Conservation (phyloP, 139 green algal genomes). For the Chlorella sp. region DNA sequence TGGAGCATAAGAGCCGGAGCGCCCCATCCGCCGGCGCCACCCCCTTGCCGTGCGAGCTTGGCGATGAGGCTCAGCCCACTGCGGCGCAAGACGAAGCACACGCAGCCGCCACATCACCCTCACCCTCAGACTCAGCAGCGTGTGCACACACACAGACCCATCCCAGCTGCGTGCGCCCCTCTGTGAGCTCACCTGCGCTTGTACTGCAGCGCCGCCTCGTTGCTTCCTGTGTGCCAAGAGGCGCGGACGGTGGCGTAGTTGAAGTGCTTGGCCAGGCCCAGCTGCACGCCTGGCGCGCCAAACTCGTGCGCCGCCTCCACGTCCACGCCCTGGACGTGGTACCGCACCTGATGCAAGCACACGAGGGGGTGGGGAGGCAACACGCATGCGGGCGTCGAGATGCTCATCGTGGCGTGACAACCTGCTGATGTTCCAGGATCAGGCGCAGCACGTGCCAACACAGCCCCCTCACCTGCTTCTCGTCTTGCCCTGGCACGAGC, state of each 20-base stretch:
- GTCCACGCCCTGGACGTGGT: conserved; percentile 29
- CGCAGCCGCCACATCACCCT: no score
- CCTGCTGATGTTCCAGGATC: not conserved
- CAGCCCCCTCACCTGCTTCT: conserved; percentile 27
- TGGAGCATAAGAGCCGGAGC: not conserved
- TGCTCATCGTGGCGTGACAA: no score
- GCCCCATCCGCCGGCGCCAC: not conserved
- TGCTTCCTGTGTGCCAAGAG: conserved; percentile 19
- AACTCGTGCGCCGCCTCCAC: conserved; percentile 41
- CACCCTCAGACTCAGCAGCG: no score
- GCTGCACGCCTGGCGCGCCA: not conserved
- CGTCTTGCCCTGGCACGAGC: conserved; percentile 30
- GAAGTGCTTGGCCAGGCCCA: conserved; percentile 39
- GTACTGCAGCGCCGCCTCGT: conserved; percentile 9
- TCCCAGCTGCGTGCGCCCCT: conserved; percentile 1
- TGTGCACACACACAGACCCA: no score
- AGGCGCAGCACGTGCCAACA: not conserved
- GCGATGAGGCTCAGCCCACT: not conserved
- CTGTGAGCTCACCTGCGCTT: not conserved
- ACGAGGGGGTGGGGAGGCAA: not conserved
- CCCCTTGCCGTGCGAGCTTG: not conserved
- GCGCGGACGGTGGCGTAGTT: conserved; percentile 18
- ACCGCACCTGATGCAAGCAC: not conserved
- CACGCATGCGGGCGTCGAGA: no score
- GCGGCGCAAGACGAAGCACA: no score